Conservation (phyloP, 2,329 filamentous ascomycete species). For the Aspergillus brunneoviolaceus region DNA sequence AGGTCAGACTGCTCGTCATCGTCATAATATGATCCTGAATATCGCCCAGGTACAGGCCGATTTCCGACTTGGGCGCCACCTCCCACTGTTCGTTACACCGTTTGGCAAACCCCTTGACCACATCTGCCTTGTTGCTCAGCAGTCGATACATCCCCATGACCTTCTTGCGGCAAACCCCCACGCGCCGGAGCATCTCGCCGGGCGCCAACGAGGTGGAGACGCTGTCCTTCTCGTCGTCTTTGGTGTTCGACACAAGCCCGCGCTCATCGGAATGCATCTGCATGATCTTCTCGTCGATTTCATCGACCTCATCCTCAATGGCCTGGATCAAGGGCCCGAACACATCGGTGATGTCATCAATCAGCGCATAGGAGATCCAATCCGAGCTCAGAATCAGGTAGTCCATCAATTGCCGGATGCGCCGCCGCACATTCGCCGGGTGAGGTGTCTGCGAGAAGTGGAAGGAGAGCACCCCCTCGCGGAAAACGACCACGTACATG, state of each 20-base stretch:
- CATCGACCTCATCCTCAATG: slow-evolving; percentile 94
- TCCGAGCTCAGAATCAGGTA: slow-evolving; percentile 91
- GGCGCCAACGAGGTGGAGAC: slow-evolving; percentile 49
- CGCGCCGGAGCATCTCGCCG: slow-evolving; percentile 83
- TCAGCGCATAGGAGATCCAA: slow-evolving; percentile 98
- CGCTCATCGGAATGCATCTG: slow-evolving; percentile 66
- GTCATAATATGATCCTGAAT: slow-evolving; percentile 99
- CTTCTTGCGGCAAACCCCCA: slow-evolving; percentile 92
- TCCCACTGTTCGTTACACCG: slow-evolving; percentile 98
- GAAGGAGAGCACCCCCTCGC: slow-evolving; percentile 92
- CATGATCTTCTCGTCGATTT: slow-evolving; percentile 91
- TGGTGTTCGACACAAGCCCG: slow-evolving; percentile 35
- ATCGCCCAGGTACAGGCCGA: slow-evolving; percentile 95
- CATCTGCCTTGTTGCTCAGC: slow-evolving; percentile 94
- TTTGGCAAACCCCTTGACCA: slow-evolving; percentile 98
- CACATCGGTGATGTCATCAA: slow-evolving; percentile 97
- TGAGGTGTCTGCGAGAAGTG: slow-evolving; percentile 97
- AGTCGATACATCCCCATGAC: slow-evolving; percentile 95
- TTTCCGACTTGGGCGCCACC: slow-evolving; percentile 89
- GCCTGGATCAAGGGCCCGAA: slow-evolving; percentile 88
- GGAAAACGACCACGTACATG: slow-evolving; percentile 96
- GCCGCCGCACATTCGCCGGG: slow-evolving; percentile 88
- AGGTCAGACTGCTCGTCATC: slow-evolving; percentile 93
- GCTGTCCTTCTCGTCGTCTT: slow-evolving; percentile 35
- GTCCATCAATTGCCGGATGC: slow-evolving; percentile 89